A percentile compares a stretch with the other conserved stretches of the same genome.
These are phyloP conservation scores for Astragalus glycyphyllos DNA, from an alignment of 306 rosid species.

Conservation along the genomic window DNA sequence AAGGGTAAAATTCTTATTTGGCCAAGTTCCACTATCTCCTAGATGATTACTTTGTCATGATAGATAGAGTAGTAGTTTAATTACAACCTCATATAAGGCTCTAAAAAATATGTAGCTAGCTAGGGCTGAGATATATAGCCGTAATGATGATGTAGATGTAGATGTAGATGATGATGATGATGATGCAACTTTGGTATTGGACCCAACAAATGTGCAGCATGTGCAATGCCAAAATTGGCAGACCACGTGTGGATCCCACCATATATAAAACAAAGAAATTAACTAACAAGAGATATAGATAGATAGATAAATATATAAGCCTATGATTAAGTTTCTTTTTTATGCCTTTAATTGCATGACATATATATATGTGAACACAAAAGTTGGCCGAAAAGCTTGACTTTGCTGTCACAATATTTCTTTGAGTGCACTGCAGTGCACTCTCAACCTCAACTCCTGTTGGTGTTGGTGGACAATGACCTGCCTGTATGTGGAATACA, in stretches of 20 bases:
- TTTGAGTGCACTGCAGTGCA: slow-evolving; percentile 97
- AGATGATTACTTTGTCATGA: not conserved
- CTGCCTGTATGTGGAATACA: slow-evolving; percentile 31
- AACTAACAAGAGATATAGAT: slow-evolving; percentile 4
- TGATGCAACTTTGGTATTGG: slow-evolving; percentile 51
- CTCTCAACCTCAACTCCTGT: slow-evolving; percentile 50
- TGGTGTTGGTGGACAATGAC: slow-evolving; percentile 58
- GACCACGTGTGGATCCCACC: slow-evolving; percentile 65
- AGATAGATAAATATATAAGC: not conserved
- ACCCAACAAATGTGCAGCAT: slow-evolving; percentile 59
- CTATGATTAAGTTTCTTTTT: slow-evolving; percentile 27
- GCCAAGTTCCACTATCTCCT: not conserved
- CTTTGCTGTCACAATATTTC: slow-evolving; percentile 81
- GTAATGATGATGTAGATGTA: slow-evolving; percentile 40
- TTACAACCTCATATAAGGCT: slow-evolving; percentile 37
- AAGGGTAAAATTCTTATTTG: no score
- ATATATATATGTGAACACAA: slow-evolving; percentile 48
- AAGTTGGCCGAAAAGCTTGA: slow-evolving; percentile 95
- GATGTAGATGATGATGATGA: no score
- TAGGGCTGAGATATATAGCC: slow-evolving; percentile 45
- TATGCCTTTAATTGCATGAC: slow-evolving; percentile 56
- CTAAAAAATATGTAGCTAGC: slow-evolving; percentile 29
- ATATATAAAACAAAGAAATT: slow-evolving; percentile 31
- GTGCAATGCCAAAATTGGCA: slow-evolving; percentile 61
- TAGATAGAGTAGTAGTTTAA: not conserved